Percentiles rank a stretch among this genome's conserved stretches.
phyloP scores from a whole-genome alignment of 768 basidiomycete species.

The Lactifluus subvellereus region DNA sequence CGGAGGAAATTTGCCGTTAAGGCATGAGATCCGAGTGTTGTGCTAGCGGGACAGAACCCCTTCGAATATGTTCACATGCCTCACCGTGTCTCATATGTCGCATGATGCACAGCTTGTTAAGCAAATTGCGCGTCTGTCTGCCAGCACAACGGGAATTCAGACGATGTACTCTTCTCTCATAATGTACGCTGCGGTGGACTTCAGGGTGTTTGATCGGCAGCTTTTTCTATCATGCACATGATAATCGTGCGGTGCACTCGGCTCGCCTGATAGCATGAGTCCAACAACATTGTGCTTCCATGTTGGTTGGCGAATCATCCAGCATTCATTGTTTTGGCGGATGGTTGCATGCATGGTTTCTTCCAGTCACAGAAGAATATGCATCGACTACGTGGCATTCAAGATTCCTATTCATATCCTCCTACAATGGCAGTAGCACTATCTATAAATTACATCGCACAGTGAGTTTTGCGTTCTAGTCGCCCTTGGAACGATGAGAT shows the following conservation, averaged over 20 bases:
- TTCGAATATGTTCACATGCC: constrained; percentile 31
- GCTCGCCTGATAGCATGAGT: neutral
- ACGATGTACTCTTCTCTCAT: constrained; percentile 1
- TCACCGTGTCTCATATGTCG: constrained; percentile 23
- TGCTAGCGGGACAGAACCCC: constrained; percentile 27
- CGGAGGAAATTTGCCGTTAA: constrained; percentile 92
- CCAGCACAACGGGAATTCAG: neutral
- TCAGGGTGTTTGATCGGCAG: neutral
- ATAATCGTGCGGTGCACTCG: neutral
- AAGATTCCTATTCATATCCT: neutral
- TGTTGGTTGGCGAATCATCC: neutral
- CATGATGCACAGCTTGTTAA: constrained; percentile 11
- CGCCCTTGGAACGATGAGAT: constrained; percentile 13
- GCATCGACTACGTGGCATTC: neutral
- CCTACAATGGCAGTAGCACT: neutral
- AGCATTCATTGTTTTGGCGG: neutral
- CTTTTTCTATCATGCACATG: neutral
- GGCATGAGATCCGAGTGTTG: constrained; percentile 48
- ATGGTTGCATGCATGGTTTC: neutral
- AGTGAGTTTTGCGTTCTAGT: constrained; percentile 1
- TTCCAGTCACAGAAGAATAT: neutral
- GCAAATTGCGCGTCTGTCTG: constrained; percentile 11
- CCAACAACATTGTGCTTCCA: neutral
- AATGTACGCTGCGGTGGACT: neutral
- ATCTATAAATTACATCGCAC: neutral